Percentiles rank a stretch among this genome's conserved stretches.
Conservation (phyloP, 202 grass and related monocot genomes). For the Sporobolus alterniflorus region DNA sequence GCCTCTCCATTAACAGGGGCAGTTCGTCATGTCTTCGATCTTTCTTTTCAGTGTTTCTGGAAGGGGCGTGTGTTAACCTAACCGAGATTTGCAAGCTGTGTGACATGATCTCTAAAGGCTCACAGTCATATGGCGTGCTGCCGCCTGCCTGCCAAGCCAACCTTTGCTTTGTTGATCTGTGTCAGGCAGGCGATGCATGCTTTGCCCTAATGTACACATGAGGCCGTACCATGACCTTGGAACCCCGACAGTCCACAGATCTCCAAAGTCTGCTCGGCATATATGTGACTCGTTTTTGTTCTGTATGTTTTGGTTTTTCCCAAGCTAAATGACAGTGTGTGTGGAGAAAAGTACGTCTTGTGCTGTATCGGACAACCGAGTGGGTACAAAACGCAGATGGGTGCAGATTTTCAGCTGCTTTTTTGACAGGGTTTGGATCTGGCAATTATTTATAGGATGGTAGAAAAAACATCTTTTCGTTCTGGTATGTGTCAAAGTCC, state of each 20-base stretch:
- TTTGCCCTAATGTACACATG: conserved; percentile 44
- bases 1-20: conserved; percentile 24
- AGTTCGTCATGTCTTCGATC: conserved; percentile 46
- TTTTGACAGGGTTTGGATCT: conserved; percentile 45
- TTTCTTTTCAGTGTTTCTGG: conserved; percentile 58
- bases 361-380: not conserved
- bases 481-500: too few species aligned
- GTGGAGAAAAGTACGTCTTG: conserved; percentile 28
- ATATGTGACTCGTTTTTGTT: conserved; percentile 5
- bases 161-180: conserved; percentile 35
- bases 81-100: conserved; percentile 31
- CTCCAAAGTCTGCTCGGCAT: not conserved
- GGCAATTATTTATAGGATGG: conserved; percentile 44
- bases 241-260: conserved; percentile 24
- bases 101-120: conserved; percentile 29
- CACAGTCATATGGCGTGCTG: conserved; percentile 4
- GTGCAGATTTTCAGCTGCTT: conserved; percentile 24
- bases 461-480: conserved; percentile 26
- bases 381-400: conserved; percentile 13
- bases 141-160: conserved; percentile 16
- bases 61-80: conserved; percentile 10
- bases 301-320: not conserved
- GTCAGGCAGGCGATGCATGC: conserved; percentile 39
- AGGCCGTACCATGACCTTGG: conserved; percentile 43
- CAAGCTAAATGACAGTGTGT: not conserved